Conservation (phyloP, 371 early-diverging fungal species). For the Lichtheimia hyalospora region DNA sequence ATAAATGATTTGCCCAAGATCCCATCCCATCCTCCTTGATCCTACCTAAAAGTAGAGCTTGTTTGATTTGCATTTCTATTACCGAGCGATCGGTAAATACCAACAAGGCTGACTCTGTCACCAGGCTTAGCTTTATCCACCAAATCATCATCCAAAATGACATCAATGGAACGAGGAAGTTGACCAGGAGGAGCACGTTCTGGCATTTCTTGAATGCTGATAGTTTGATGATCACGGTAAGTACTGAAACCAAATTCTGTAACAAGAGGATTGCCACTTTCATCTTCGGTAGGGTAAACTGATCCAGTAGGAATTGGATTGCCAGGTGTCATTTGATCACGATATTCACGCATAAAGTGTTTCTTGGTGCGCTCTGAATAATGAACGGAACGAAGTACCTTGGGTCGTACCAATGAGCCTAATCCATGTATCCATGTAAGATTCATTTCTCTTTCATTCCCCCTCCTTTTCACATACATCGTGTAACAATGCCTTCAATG, state of each 20-base stretch:
- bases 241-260: slow-evolving; percentile 96
- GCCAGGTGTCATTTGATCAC: slow-evolving; percentile 71
- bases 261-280: slow-evolving; percentile 86
- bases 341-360: slow-evolving; percentile 90
- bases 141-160: slow-evolving; percentile 97
- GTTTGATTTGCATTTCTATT: slow-evolving; percentile 73
- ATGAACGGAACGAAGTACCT: slow-evolving; percentile 94
- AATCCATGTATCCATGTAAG: neutral
- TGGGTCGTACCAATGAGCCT: slow-evolving; percentile 97
- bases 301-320: slow-evolving; percentile 69
- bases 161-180: slow-evolving; percentile 95
- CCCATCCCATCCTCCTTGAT: neutral
- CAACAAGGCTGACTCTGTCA: slow-evolving; percentile 96
- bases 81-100: slow-evolving; percentile 92
- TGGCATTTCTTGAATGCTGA: slow-evolving; percentile 99
- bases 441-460: neutral
- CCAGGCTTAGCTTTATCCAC: slow-evolving; percentile 99
- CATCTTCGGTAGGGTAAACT: slow-evolving; percentile 88
- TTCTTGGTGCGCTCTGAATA: slow-evolving; percentile 83
- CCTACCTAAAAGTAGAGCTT: slow-evolving; percentile 82
- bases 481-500: slow-evolving; percentile 99
- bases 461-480: slow-evolving; percentile 62
- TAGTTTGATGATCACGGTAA: slow-evolving; percentile 96
- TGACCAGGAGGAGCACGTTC: slow-evolving; percentile 99
- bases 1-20: neutral